Percentiles rank a stretch among this genome's conserved stretches.
phyloP scores from a whole-genome alignment of 2,329 filamentous ascomycete species.

The Dactylonectria macrodidyma region DNA sequence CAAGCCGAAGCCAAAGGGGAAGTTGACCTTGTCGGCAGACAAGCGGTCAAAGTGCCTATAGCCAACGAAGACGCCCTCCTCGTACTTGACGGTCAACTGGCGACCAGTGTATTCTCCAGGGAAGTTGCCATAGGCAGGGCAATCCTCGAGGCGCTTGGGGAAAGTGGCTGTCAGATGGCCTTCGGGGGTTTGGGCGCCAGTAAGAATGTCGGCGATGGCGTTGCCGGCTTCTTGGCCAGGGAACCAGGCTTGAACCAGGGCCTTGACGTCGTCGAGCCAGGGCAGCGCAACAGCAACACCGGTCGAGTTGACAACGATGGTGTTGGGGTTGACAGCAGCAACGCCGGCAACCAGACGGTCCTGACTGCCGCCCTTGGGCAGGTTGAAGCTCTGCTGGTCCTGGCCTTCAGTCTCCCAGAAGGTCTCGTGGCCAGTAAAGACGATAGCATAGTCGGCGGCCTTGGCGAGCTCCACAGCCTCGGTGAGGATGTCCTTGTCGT shows the following conservation, averaged over 20 bases:
- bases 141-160: constrained; percentile 70
- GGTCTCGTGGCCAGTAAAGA: constrained; percentile 32
- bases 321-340: constrained; percentile 68
- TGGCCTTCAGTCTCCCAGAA: constrained; percentile 34
- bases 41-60: constrained; percentile 76
- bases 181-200: constrained; percentile 73
- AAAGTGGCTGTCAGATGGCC: constrained; percentile 67
- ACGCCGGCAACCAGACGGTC: constrained; percentile 71
- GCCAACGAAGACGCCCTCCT: constrained; percentile 77
- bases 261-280: constrained; percentile 67
- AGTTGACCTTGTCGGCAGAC: constrained; percentile 25
- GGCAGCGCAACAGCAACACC: constrained; percentile 72
- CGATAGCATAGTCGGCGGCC: constrained; percentile 24
- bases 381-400: constrained; percentile 28
- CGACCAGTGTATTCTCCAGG: constrained; percentile 56
- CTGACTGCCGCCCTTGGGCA: constrained; percentile 45
- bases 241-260: constrained; percentile 76
- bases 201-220: constrained; percentile 75
- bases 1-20: constrained; percentile 31
- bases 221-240: constrained; percentile 78
- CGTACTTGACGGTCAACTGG: constrained; percentile 72
- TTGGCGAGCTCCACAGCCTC: constrained; percentile 27
- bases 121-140: constrained; percentile 75
- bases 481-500: constrained; percentile 21
- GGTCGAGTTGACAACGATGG: constrained; percentile 73